phyloP scores from a whole-genome alignment of 1,139 yeast species.

The Candida labiduridarum region DNA sequence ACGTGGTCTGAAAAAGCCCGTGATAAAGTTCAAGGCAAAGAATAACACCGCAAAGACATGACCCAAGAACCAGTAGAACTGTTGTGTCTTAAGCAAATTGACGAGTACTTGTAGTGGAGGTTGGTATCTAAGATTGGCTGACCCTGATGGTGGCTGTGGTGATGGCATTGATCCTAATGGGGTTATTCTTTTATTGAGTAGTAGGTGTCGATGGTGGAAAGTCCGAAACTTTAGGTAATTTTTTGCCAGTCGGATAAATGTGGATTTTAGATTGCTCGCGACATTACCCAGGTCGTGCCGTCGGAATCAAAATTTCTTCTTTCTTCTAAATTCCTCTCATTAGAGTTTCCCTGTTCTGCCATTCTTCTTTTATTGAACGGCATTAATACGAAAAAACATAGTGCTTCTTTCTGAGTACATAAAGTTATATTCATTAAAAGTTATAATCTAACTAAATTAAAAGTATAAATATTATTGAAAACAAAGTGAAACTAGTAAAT shows the following conservation, averaged over 20 bases:
- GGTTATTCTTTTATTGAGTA: background rate
- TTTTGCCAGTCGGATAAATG: background rate
- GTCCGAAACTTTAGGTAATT: background rate
- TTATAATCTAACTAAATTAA: background rate
- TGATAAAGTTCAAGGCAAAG: slow-evolving; percentile 32
- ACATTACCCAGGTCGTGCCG: too few species aligned
- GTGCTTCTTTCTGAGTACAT: background rate
- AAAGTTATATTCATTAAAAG: slow-evolving; percentile 1
- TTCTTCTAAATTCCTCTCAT: background rate
- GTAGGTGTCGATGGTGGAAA: slow-evolving; percentile 7
- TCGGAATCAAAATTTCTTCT: too few species aligned
- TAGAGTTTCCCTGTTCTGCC: background rate
- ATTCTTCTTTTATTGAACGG: background rate
- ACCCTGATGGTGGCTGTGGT: slow-evolving; percentile 3
- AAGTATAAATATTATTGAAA: background rate
- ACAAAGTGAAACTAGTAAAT: background rate
- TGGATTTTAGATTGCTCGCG: background rate
- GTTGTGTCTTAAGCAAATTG: slow-evolving; percentile 38
- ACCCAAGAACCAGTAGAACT: slow-evolving; percentile 57
- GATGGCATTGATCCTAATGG: too few species aligned
- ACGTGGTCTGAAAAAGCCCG: slow-evolving; percentile 33
- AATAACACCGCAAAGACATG: slow-evolving; percentile 43
- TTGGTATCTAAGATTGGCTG: slow-evolving; percentile 8
- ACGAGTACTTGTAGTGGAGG: slow-evolving; percentile 14
- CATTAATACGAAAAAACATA: background rate